Base-by-base conservation (phyloP, 1,139 yeast genomes). In the Candida sojae region DNA sequence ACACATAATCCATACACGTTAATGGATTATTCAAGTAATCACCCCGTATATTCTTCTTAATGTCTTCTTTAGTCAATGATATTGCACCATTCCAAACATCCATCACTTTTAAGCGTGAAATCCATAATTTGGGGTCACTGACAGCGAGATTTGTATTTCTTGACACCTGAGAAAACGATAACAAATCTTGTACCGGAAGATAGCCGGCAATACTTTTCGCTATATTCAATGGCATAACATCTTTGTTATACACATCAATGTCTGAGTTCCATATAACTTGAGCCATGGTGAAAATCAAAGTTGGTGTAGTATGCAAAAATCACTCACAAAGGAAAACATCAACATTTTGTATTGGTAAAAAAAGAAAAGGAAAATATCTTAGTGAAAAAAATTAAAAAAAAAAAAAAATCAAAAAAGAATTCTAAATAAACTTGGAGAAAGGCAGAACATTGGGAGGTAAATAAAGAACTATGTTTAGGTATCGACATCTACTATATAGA, bases 181-280 rank as follows among this genome's bases (percentile, higher is more conserved):
- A 46, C 36, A 75, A 59, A 48, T 75, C 80, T 12, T 63, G 68
- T 5, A 75, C 58, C 8, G 70, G 62, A 39, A 75, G 56, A 53
- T 72, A 66, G 50, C 60, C 58, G n/a, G 76, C 62, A 21, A 75
- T 72, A 28, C 56, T 55, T 38, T 58, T 57, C 3, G 80, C 79
- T 32, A 75, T 71, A 51, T 64, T 64, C 3, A 68, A 39, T 4
- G 80, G 80, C 28, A 75, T 75, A 9, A 73, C 78, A 42, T 66
- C 67, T 7, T 68, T 62, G 52, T 75, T 68, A 52, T 75, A 75
- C 28, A 74, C 80, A 53, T 75, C 80, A 40, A 75, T 75, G 57
- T 75, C 80, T 6, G 75, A 57, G 55, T 75, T 75, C 80, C 80
- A 75, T 51, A 75, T 66, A 45, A 75, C 79, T 53, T 71, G 76